phyloP scores from a whole-genome alignment of 1,284 basidiomycete species.

The Rhodotorula sp. region DNA sequence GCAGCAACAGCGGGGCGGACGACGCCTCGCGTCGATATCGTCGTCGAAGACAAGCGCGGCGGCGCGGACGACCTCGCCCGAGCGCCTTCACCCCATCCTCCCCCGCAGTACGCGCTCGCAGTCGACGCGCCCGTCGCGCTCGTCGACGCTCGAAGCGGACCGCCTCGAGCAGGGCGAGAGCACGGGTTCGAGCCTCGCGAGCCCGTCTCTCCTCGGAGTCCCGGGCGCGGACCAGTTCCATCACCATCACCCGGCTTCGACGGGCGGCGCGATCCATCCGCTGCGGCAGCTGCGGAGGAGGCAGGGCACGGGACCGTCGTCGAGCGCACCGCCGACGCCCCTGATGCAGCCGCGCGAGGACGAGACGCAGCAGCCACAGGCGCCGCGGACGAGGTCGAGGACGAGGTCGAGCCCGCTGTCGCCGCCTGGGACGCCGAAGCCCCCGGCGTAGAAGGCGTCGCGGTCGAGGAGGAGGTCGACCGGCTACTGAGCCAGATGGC shows the following conservation, averaged over 20 bases:
- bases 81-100: background rate
- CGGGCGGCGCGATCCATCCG: slow-evolving; percentile 8
- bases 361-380: background rate
- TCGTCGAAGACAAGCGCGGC: background rate
- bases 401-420: background rate
- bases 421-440: background rate
- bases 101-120: background rate
- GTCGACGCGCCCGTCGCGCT: slow-evolving; percentile 2
- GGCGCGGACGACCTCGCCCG: background rate
- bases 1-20: slow-evolving; percentile 3
- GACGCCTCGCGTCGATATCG: slow-evolving; percentile 8
- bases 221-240: no score
- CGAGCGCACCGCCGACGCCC: slow-evolving; percentile 11
- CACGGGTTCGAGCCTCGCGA: background rate
- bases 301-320: slow-evolving; percentile 27
- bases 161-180: slow-evolving; percentile 16
- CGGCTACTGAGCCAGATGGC: slow-evolving; percentile 36
- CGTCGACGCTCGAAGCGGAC: slow-evolving; percentile 22
- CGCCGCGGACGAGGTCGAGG: background rate
- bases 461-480: slow-evolving; percentile 38
- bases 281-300: slow-evolving; percentile 19
- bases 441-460: slow-evolving; percentile 1
- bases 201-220: no score
- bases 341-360: background rate
- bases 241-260: no score